Evolutionary conservation across 176 grass and related monocot species (phyloP).

Genomic region (Aegilops tauschii): DNA sequence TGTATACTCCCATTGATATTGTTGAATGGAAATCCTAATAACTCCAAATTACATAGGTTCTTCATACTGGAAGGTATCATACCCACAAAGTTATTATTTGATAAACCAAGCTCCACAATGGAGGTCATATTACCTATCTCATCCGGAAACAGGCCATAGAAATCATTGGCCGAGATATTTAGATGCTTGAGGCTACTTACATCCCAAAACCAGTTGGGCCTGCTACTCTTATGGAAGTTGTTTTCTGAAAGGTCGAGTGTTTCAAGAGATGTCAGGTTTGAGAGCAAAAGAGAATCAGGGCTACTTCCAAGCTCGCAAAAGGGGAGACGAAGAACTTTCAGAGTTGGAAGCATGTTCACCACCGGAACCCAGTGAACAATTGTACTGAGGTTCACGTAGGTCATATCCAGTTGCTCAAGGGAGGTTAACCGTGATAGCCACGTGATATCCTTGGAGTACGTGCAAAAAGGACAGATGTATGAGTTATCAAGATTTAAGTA

Average conservation of each 20-base stretch:
- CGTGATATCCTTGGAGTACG: too few species aligned
- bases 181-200: not conserved
- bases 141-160: not conserved
- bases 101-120: not conserved
- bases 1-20: too few species aligned
- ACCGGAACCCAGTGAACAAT: not conserved
- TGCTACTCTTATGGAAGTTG: not conserved
- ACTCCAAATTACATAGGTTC: conserved; percentile 11
- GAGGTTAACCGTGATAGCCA: conserved; percentile 18
- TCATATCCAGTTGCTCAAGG: conserved; percentile 8
- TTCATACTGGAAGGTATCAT: not conserved
- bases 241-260: not conserved
- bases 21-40: too few species aligned
- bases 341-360: not conserved
- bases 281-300: not conserved
- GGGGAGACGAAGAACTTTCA: not conserved
- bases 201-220: too few species aligned
- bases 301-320: not conserved
- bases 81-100: not conserved
- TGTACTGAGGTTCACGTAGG: not conserved
- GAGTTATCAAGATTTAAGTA: too few species aligned
- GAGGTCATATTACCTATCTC: conserved; percentile 10
- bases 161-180: rapidly evolving
- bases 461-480: too few species aligned
- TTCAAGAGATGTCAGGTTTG: not conserved